phyloP scores from a whole-genome alignment of 495 filamentous ascomycete species.

The Rhypophila decipiens region DNA sequence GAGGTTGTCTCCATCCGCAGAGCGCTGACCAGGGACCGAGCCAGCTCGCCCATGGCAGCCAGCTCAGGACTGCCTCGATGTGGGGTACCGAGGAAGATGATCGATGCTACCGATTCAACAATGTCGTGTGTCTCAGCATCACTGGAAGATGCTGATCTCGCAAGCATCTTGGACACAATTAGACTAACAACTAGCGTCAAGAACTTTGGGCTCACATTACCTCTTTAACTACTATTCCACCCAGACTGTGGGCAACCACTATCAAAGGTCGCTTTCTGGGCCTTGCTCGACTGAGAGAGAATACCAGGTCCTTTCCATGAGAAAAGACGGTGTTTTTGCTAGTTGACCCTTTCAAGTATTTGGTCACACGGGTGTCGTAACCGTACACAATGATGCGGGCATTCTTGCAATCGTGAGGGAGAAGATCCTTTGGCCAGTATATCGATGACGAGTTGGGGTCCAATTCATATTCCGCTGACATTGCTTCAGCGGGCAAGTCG shows the following conservation, averaged over 20 bases:
- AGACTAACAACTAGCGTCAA: no score
- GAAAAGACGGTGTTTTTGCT: conserved; percentile 8
- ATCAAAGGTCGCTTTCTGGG: background rate
- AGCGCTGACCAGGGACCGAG: background rate
- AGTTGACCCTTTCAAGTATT: background rate
- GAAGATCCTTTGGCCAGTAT: conserved; percentile 2
- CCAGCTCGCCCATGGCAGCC: background rate
- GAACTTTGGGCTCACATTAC: no score
- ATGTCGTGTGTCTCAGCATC: background rate
- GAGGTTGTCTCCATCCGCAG: background rate
- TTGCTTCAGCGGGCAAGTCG: background rate
- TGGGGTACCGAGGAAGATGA: conserved; percentile 5
- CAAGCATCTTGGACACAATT: conserved; percentile 12
- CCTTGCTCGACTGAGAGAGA: background rate
- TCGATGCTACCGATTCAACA: background rate
- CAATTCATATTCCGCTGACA: no score
- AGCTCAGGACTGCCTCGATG: conserved; percentile 1
- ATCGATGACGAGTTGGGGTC: no score
- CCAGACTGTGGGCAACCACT: conserved; percentile 3
- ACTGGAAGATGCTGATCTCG: background rate
- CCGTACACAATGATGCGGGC: background rate
- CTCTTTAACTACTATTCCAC: conserved; percentile 2
- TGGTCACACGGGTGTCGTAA: background rate
- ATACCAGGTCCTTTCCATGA: background rate
- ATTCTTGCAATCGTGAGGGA: background rate